Conservation (phyloP, 768 basidiomycete genomes). For the Sutorius australiensis region DNA sequence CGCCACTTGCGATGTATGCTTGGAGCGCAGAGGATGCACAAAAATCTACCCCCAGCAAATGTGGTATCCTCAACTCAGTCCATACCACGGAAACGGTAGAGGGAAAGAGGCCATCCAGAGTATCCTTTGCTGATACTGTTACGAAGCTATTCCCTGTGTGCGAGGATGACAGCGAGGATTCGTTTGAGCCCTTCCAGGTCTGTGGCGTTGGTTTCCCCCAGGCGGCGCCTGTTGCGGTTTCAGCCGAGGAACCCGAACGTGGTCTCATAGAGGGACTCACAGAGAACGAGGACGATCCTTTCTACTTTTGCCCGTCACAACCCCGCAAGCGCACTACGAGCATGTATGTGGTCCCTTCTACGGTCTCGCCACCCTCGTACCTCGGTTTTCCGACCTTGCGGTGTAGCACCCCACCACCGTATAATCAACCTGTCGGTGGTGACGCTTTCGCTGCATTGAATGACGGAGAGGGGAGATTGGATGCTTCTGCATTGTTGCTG, state of each 20-base stretch:
- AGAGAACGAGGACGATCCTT: constrained; percentile 23
- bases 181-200: constrained; percentile 17
- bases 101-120: constrained; percentile 16
- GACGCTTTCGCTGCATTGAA: neutral
- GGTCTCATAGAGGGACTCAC: neutral
- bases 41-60: constrained; percentile 13
- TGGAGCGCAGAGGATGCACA: constrained; percentile 41
- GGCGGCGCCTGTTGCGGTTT: neutral
- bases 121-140: constrained; percentile 15
- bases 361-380: constrained; percentile 1
- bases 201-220: constrained; percentile 24
- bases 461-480: constrained; percentile 9
- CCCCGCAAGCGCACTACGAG: constrained; percentile 30
- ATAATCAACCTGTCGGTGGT: constrained; percentile 16
- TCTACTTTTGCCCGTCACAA: constrained; percentile 19
- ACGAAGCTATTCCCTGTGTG: constrained; percentile 29
- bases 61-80: constrained; percentile 16
- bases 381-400: constrained; percentile 21
- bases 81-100: constrained; percentile 11
- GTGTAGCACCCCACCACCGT: constrained; percentile 25
- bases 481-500: constrained; percentile 26
- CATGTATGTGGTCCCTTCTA: constrained; percentile 20
- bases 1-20: constrained; percentile 42
- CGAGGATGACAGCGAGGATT: constrained; percentile 35
- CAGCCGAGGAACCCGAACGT: neutral